A percentile compares a stretch with the other conserved stretches of the same genome.
Conservation (phyloP, 2,329 filamentous ascomycete species). For the Macroventuria anomochaeta region DNA sequence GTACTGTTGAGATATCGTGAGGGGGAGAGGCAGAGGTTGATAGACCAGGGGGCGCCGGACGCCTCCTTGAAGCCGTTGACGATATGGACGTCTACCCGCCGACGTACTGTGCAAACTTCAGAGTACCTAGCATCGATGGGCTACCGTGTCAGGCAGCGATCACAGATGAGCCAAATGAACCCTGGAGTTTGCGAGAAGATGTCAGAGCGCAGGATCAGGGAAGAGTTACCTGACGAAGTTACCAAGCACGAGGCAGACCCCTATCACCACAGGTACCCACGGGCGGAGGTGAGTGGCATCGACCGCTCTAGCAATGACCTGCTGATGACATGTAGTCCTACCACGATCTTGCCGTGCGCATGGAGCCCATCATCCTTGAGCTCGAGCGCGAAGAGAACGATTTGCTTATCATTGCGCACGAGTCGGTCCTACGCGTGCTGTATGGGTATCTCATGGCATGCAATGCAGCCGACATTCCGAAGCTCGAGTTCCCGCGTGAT, state of each 20-base stretch:
- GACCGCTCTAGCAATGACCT: background rate
- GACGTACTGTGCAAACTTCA: slow-evolving; percentile 88
- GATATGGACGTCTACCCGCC: slow-evolving; percentile 93
- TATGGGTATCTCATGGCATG: slow-evolving; percentile 99
- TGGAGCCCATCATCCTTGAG: slow-evolving; percentile 97
- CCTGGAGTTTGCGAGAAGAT: slow-evolving; percentile 95
- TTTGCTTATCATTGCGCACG: slow-evolving; percentile 96
- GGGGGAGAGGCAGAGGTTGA: slow-evolving; percentile 74
- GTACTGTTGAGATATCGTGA: slow-evolving; percentile 83
- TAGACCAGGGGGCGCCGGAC: slow-evolving; percentile 70
- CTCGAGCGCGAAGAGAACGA: slow-evolving; percentile 97
- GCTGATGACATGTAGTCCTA: slow-evolving; percentile 71
- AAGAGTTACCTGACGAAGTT: slow-evolving; percentile 87
- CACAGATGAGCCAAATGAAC: slow-evolving; percentile 97
- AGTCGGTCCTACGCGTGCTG: slow-evolving; percentile 93
- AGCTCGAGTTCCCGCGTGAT: slow-evolving; percentile 89
- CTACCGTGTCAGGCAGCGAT: slow-evolving; percentile 86
- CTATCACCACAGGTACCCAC: slow-evolving; percentile 94
- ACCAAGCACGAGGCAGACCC: slow-evolving; percentile 92
- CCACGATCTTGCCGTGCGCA: slow-evolving; percentile 94
- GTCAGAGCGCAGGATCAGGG: slow-evolving; percentile 79
- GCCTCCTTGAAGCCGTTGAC: slow-evolving; percentile 78
- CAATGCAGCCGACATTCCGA: slow-evolving; percentile 91
- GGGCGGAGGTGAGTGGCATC: slow-evolving; percentile 74
- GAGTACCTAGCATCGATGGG: slow-evolving; percentile 79